Percentiles rank a stretch among this genome's conserved stretches.
Evolutionary conservation across 768 basidiomycete genomes (phyloP).

Genomic region (Suillus lakei): DNA sequence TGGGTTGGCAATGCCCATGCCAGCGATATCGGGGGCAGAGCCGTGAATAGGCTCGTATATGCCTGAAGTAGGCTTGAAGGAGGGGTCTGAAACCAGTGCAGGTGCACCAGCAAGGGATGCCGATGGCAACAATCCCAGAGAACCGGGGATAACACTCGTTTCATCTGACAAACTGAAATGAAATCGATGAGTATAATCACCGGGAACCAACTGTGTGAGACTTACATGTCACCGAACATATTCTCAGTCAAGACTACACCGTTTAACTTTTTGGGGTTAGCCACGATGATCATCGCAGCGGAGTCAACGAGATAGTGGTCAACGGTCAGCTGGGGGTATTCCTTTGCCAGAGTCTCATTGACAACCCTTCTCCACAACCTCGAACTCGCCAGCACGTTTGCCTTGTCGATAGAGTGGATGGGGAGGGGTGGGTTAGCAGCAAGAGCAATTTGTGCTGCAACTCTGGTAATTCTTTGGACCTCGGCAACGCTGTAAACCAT

Average conservation of each 20-base stretch:
- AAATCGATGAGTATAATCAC: not conserved
- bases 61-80: conserved; percentile 81
- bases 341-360: conserved; percentile 77
- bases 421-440: conserved; percentile 81
- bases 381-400: conserved; percentile 95
- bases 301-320: conserved; percentile 96
- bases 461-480: conserved; percentile 92
- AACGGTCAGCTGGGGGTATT: conserved; percentile 86
- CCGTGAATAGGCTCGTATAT: conserved; percentile 98
- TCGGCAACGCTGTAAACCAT: conserved; percentile 93
- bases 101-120: conserved; percentile 94
- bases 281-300: conserved; percentile 94
- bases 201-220: conserved; percentile 11
- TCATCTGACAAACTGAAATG: conserved; percentile 87
- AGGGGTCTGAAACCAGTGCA: conserved; percentile 50
- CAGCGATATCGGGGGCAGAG: conserved; percentile 95
- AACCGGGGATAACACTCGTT: conserved; percentile 95
- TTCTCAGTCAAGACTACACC: conserved; percentile 96
- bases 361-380: conserved; percentile 95
- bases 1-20: conserved; percentile 91
- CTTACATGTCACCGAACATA: conserved; percentile 96
- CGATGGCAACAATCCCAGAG: conserved; percentile 93
- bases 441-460: conserved; percentile 92
- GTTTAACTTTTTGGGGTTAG: conserved; percentile 89
- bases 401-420: conserved; percentile 96